Conservation (phyloP, 176 grass and related monocot species). For the sorghum (Sorghum bicolor) region DNA sequence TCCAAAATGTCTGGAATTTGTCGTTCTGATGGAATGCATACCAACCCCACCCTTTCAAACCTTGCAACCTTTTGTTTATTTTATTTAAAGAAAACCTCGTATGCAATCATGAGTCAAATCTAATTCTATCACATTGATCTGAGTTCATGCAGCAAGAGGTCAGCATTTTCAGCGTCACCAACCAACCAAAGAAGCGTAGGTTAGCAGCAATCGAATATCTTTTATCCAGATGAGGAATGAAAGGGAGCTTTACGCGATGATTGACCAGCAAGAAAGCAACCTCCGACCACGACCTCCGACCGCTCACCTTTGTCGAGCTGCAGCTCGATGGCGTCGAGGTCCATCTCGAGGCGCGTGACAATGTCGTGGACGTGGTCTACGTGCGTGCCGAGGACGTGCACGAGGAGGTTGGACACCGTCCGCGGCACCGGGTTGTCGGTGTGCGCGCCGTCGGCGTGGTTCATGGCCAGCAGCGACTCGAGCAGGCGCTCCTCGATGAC, state of each 20-base stretch:
- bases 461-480: constrained; percentile 92
- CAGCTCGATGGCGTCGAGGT: constrained; percentile 79
- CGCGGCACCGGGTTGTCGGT: constrained; percentile 86
- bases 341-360: constrained; percentile 84
- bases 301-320: constrained; percentile 75
- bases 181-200: constrained; percentile 15
- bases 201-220: neutral
- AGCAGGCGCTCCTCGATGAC: constrained; percentile 72
- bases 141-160: neutral
- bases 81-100: neutral
- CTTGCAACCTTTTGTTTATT: neutral
- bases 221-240: constrained; percentile 9
- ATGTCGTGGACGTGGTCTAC: constrained; percentile 96
- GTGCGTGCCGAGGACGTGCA: constrained; percentile 89
- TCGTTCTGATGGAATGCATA: neutral
- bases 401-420: constrained; percentile 74
- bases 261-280: constrained; percentile 20
- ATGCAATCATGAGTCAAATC: neutral
- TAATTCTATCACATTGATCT: neutral
- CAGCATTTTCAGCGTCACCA: constrained; percentile 16
- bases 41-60: constrained; percentile 12
- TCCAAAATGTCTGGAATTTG: neutral
- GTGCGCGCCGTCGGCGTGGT: constrained; percentile 88
- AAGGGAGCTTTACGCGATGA: neutral
- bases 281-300: constrained; percentile 2